Evolutionary conservation across 176 grass and related monocot genomes (phyloP).

Genomic region (Eragrostis curvula): DNA sequence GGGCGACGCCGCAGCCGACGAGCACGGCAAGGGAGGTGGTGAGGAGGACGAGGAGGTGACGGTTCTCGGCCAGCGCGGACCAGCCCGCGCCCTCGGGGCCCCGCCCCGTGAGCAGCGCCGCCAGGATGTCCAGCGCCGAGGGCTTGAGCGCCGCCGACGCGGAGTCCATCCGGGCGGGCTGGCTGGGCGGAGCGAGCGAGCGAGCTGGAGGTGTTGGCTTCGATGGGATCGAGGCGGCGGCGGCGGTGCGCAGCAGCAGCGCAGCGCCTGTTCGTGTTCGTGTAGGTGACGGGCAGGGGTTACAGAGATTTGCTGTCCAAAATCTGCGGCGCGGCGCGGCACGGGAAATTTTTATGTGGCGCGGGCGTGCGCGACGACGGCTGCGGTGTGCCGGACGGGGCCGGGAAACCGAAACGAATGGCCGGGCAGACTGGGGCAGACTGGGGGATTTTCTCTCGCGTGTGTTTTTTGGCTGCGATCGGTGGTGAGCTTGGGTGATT

Average conservation of each 20-base stretch:
- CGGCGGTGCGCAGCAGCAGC: neutral
- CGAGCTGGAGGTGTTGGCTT: neutral
- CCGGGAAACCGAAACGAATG: too few relatives aligned
- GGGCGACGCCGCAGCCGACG: constrained; percentile 73
- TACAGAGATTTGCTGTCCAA: neutral
- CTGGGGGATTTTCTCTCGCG: too few relatives aligned
- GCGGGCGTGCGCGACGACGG: constrained; percentile 5
- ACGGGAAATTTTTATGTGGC: constrained; percentile 10
- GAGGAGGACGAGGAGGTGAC: constrained; percentile 56
- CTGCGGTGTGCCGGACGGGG: neutral
- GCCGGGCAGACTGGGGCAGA: too few relatives aligned
- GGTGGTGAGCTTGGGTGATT: too few relatives aligned
- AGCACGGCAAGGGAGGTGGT: constrained; percentile 73
- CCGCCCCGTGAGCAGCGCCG: constrained; percentile 72
- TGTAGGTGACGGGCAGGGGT: neutral
- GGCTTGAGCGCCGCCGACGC: constrained; percentile 37
- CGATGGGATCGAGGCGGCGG: constrained; percentile 52
- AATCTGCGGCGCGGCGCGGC: neutral
- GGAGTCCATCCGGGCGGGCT: constrained; percentile 52
- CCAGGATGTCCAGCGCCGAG: constrained; percentile 76
- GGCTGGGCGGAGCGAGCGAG: too few relatives aligned
- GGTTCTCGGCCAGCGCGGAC: constrained; percentile 40
- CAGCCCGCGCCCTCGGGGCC: constrained; percentile 3
- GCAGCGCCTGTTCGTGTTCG: too few relatives aligned
- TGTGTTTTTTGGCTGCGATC: too few relatives aligned